Base-by-base conservation (phyloP, 805 yeast genomes). In the Myxozyma vanderwaltii region DNA sequence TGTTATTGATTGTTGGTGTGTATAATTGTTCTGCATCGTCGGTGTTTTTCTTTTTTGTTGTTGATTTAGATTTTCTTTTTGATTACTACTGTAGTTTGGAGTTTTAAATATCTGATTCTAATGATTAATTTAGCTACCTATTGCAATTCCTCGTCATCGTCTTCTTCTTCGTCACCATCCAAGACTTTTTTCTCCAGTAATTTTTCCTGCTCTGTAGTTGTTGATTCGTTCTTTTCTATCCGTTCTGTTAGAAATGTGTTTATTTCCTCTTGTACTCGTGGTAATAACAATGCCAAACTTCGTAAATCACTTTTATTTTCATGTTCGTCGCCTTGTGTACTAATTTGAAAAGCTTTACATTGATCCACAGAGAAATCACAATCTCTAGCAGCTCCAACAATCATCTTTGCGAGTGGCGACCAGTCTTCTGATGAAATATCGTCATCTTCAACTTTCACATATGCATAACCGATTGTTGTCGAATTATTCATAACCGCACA, bases 111-210 rank as follows among this genome's bases (percentile, higher is more conserved):
- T n/a, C 23, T 15, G 15, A 29, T 45, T 6, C 24, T 24, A 27
- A 54, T 61, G 15, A 31, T 48, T 29, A 44, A n/a, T n/a, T 24
- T 6, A 15, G 15, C 29, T 45, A 21, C 23, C n/a, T 43, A 13
- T 46, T 63, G 31, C 43, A 26, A 12, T 38, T 48, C 51, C 31
- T 56, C 63, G 17, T 56, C 63, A n/a, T 60, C 57, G n/a, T 58
- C 61, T 10, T 33, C 59, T 6, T 57, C 64, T 26, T 54, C 66
- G n/a, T 62, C 66, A n/a, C 64, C 66, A 49, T 63, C 66, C 26
- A 63, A 29, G 17, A 61, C 53, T 10, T 40, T 38, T 48, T 51
- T 48, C 50, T 63, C 66, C 41, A 60, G 31, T 41, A 33, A n/a
- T 27, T 36, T 51, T 39, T 54, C 58, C 39, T 26, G 61, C 8